phyloP scores from a whole-genome alignment of 805 yeast genomes.

The Nakazawaea holstii region DNA sequence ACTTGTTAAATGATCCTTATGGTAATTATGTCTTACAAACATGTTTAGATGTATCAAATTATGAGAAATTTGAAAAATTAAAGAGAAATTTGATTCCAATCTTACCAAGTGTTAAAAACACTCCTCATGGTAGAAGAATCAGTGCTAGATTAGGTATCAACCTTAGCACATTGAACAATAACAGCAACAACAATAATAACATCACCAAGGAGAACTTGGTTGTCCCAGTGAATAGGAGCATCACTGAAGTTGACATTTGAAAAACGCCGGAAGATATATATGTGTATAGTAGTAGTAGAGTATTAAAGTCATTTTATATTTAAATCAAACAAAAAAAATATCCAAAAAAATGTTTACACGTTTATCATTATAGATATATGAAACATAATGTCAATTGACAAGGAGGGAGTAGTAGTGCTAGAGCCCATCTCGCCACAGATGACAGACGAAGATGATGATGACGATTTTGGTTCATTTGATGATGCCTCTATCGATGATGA shows the following conservation, averaged over 20 bases:
- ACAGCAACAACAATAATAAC: neutral
- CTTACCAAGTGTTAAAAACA: slow-evolving; percentile 72
- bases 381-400: too few species aligned
- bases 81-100: slow-evolving; percentile 65
- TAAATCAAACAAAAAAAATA: too few species aligned
- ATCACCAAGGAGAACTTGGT: neutral
- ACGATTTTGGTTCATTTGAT: slow-evolving; percentile 11
- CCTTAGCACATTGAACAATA: slow-evolving; percentile 1
- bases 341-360: too few species aligned
- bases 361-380: too few species aligned
- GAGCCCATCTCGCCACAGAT: neutral
- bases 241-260: neutral
- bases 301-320: too few species aligned
- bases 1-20: slow-evolving; percentile 49
- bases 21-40: slow-evolving; percentile 60
- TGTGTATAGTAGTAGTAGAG: neutral
- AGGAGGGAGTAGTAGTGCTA: too few species aligned
- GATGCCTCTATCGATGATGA: slow-evolving; percentile 9
- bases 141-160: slow-evolving; percentile 52
- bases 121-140: slow-evolving; percentile 96
- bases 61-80: slow-evolving; percentile 45
- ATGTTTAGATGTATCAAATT: slow-evolving; percentile 49
- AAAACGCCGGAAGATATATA: neutral
- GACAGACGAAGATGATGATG: neutral
- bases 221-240: neutral